Conservation (phyloP, 1,284 basidiomycete species). For the Phlebopus sp. region DNA sequence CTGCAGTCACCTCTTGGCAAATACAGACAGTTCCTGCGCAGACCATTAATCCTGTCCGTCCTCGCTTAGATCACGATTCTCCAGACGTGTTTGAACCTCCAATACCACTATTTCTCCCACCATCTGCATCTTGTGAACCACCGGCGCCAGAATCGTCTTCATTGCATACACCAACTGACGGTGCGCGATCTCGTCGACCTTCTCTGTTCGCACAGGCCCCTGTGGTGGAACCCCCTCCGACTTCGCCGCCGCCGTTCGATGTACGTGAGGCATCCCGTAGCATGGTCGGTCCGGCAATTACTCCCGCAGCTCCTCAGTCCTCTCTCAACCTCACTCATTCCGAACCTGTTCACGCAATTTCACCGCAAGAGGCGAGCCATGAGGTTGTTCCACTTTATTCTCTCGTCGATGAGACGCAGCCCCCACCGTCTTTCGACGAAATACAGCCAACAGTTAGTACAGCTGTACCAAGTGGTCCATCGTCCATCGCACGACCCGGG, state of each 20-base stretch:
- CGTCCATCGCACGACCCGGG: background rate
- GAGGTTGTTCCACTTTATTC: conserved; percentile 26
- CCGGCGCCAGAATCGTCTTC: too few species aligned
- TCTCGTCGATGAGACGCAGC: conserved; percentile 21
- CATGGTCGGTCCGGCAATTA: background rate
- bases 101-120: background rate
- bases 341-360: background rate
- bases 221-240: background rate
- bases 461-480: background rate
- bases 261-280: background rate
- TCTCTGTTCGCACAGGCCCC: conserved; percentile 3
- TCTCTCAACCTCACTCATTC: background rate
- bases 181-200: background rate
- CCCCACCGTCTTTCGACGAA: conserved; percentile 28
- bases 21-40: too few species aligned
- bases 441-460: conserved; percentile 4
- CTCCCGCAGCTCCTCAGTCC: conserved; percentile 1
- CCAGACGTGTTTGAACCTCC: too few species aligned
- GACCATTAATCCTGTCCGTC: too few species aligned
- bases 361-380: conserved; percentile 5
- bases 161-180: background rate
- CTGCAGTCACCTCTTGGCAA: too few species aligned
- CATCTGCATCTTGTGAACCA: background rate
- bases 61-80: too few species aligned
- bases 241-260: conserved; percentile 8